A percentile compares a stretch with the other conserved stretches of the same genome.
These are phyloP conservation scores for Phyllosticta ampelicida DNA, from an alignment of 2,329 filamentous ascomycete species.

Conservation along the genomic window DNA sequence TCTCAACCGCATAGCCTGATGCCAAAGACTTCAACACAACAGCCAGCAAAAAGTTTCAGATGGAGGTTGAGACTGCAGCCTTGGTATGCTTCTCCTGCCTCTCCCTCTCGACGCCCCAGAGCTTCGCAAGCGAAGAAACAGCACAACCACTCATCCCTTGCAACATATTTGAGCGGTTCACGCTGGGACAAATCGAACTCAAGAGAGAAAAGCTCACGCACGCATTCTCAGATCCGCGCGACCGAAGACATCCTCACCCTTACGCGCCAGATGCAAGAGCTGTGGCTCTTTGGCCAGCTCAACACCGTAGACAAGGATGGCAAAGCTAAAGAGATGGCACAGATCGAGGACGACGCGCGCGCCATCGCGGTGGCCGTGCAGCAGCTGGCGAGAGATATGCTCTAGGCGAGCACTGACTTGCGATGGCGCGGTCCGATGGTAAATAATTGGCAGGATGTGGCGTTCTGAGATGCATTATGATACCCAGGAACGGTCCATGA, in stretches of 20 bases:
- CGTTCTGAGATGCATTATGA: not conserved
- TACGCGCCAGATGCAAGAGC: slow-evolving; percentile 52
- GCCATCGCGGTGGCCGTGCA: slow-evolving; percentile 37
- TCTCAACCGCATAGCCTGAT: slow-evolving; percentile 29
- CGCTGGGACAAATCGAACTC: slow-evolving; percentile 42
- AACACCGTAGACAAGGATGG: slow-evolving; percentile 38
- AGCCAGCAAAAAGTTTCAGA: slow-evolving; percentile 47
- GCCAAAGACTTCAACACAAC: slow-evolving; percentile 44
- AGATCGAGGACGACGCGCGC: slow-evolving; percentile 37
- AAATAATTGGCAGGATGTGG: not conserved
- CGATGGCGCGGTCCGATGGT: not conserved
- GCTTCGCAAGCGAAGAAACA: not conserved
- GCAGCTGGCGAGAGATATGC: slow-evolving; percentile 11
- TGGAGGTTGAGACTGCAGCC: slow-evolving; percentile 48
- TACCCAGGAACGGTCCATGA: not conserved
- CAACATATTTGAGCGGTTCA: slow-evolving; percentile 43
- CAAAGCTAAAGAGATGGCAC: slow-evolving; percentile 14
- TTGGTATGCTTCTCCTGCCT: slow-evolving; percentile 37
- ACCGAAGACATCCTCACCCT: slow-evolving; percentile 52
- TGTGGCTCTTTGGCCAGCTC: slow-evolving; percentile 56
- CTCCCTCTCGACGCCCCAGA: not conserved
- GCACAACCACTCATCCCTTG: too few species aligned
- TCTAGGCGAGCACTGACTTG: not conserved
- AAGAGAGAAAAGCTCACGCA: slow-evolving; percentile 48
- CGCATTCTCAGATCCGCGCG: slow-evolving; percentile 39